These are phyloP conservation scores for Chaetomium sp. DNA, from an alignment of 2,329 filamentous ascomycete species.

Conservation along the genomic window DNA sequence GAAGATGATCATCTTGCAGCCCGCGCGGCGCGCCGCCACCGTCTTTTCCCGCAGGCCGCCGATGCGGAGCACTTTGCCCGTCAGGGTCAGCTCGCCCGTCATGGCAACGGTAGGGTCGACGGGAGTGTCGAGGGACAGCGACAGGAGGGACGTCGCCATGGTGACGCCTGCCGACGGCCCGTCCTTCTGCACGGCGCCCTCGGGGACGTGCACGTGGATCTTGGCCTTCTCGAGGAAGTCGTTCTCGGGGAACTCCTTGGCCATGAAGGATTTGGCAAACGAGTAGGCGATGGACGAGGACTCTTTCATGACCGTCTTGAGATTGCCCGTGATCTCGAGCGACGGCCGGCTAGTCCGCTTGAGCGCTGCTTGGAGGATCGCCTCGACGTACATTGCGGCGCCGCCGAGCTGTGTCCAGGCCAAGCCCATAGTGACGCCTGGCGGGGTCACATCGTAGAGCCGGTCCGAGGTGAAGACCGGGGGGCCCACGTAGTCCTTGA, in stretches of 20 bases:
- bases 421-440: constrained; percentile 95
- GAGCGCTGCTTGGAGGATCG: constrained; percentile 84
- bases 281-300: constrained; percentile 94
- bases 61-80: constrained; percentile 93
- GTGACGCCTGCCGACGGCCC: constrained; percentile 92
- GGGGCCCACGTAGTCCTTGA: constrained; percentile 96
- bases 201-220: constrained; percentile 93
- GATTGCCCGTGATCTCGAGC: constrained; percentile 89
- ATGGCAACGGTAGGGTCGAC: constrained; percentile 89
- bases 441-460: constrained; percentile 88
- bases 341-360: constrained; percentile 72
- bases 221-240: constrained; percentile 95
- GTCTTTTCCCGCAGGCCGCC: constrained; percentile 96
- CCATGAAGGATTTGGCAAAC: constrained; percentile 88
- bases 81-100: constrained; percentile 96
- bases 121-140: constrained; percentile 75
- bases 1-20: constrained; percentile 92
- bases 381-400: constrained; percentile 94
- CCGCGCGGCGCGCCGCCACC: constrained; percentile 87
- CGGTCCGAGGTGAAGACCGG: constrained; percentile 95
- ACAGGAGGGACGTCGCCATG: constrained; percentile 93
- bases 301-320: constrained; percentile 98
- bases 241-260: constrained; percentile 82
- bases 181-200: constrained; percentile 95
- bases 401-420: constrained; percentile 98